These are phyloP conservation scores for Westerdykella sp. DNA, from an alignment of 2,329 filamentous ascomycete species.

Conservation along the genomic window DNA sequence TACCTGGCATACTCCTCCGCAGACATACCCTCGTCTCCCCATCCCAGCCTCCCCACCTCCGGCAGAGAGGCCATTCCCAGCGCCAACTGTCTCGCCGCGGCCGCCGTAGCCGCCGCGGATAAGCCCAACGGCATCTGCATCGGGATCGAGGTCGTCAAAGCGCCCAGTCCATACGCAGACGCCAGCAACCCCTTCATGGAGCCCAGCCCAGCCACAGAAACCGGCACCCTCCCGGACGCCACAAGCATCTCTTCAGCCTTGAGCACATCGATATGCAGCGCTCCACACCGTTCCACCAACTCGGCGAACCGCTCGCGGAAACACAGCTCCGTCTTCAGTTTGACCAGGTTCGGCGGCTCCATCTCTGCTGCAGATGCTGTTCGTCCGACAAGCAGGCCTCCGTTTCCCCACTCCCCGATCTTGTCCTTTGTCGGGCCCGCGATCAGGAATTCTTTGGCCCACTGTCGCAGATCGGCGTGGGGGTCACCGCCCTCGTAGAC, in stretches of 20 bases:
- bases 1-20: too few species aligned
- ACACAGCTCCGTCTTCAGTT: constrained; percentile 14
- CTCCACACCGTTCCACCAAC: constrained; percentile 10
- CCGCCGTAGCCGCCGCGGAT: too few species aligned
- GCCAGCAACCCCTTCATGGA: neutral
- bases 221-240: neutral
- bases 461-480: constrained; percentile 16
- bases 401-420: constrained; percentile 1
- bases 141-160: neutral
- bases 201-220: neutral
- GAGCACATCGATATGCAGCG: constrained; percentile 18
- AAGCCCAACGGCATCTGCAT: neutral
- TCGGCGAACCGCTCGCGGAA: constrained; percentile 13
- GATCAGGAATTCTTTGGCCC: constrained; percentile 19
- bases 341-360: constrained; percentile 18
- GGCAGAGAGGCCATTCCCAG: too few species aligned
- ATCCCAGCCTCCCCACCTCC: too few species aligned
- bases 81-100: too few species aligned
- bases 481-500: constrained; percentile 29
- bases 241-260: constrained; percentile 15
- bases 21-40: too few species aligned
- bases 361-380: neutral
- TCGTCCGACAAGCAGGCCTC: neutral
- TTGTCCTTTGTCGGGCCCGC: constrained; percentile 1
- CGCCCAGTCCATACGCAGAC: neutral